Evolutionary conservation across 768 basidiomycete species (phyloP).

Genomic region (Fomitopsis pulvina): DNA sequence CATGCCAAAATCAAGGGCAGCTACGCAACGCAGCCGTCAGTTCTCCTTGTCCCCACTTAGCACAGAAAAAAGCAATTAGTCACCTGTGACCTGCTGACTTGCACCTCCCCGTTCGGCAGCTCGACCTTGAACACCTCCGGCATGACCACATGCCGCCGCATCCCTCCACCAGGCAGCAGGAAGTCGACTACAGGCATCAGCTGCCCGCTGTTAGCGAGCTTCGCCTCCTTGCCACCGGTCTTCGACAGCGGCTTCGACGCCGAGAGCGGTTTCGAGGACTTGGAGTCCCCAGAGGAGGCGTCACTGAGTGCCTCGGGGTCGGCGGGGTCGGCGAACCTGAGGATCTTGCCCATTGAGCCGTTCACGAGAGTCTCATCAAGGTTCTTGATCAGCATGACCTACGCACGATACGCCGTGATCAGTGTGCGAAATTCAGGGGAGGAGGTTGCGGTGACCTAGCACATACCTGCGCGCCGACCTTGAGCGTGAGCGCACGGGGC

Average conservation of each 20-base stretch:
- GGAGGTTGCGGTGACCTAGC: neutral
- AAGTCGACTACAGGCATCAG: slow-evolving; percentile 78
- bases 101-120: slow-evolving; percentile 78
- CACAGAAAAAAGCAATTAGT: neutral
- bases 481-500: slow-evolving; percentile 57
- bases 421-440: neutral
- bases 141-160: slow-evolving; percentile 48
- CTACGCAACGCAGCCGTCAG: slow-evolving; percentile 37
- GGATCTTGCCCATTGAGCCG: slow-evolving; percentile 84
- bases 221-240: slow-evolving; percentile 6
- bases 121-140: slow-evolving; percentile 85
- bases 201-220: slow-evolving; percentile 19
- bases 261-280: slow-evolving; percentile 8
- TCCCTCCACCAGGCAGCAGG: slow-evolving; percentile 48
- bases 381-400: slow-evolving; percentile 60
- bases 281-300: slow-evolving; percentile 31
- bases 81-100: slow-evolving; percentile 77
- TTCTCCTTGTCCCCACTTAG: neutral
- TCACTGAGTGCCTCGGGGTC: slow-evolving; percentile 17
- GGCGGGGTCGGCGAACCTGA: slow-evolving; percentile 60
- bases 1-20: slow-evolving; percentile 85
- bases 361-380: slow-evolving; percentile 88
- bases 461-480: slow-evolving; percentile 54
- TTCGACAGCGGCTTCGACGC: slow-evolving; percentile 6
- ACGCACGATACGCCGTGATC: neutral